Conservation (phyloP, 805 yeast genomes). For the Candida easanensis region DNA sequence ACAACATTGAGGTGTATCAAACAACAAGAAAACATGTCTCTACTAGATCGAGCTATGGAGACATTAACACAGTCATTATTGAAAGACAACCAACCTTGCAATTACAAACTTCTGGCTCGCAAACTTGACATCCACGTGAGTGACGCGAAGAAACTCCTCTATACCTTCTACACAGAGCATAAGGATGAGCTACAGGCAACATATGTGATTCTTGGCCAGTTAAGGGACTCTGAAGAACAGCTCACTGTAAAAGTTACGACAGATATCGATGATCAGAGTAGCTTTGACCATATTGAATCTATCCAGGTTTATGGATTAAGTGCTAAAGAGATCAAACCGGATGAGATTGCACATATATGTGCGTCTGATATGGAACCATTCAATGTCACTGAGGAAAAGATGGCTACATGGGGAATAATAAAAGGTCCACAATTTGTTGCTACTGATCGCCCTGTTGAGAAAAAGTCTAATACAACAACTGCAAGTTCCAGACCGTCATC, state of each 20-base stretch:
- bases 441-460: background rate
- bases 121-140: slow-evolving; percentile 35
- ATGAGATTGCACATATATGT: slow-evolving; percentile 17
- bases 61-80: slow-evolving; percentile 10
- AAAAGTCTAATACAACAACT: background rate
- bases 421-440: slow-evolving; percentile 23
- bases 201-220: slow-evolving; percentile 39
- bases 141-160: slow-evolving; percentile 39
- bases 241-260: slow-evolving; percentile 23
- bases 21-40: slow-evolving; percentile 1
- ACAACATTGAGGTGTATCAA: background rate
- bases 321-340: slow-evolving; percentile 18
- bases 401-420: slow-evolving; percentile 25
- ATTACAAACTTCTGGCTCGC: slow-evolving; percentile 42
- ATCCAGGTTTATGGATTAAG: slow-evolving; percentile 41
- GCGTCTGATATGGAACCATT: slow-evolving; percentile 12
- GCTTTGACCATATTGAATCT: slow-evolving; percentile 31
- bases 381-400: slow-evolving; percentile 12
- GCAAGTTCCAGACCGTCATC: background rate
- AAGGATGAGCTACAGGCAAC: slow-evolving; percentile 37
- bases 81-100: slow-evolving; percentile 27
- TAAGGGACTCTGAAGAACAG: slow-evolving; percentile 12
- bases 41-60: slow-evolving; percentile 6
- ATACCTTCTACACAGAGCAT: slow-evolving; percentile 37
- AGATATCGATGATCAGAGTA: slow-evolving; percentile 25